phyloP scores from a whole-genome alignment of 768 basidiomycete genomes.

The Suillus plorans region DNA sequence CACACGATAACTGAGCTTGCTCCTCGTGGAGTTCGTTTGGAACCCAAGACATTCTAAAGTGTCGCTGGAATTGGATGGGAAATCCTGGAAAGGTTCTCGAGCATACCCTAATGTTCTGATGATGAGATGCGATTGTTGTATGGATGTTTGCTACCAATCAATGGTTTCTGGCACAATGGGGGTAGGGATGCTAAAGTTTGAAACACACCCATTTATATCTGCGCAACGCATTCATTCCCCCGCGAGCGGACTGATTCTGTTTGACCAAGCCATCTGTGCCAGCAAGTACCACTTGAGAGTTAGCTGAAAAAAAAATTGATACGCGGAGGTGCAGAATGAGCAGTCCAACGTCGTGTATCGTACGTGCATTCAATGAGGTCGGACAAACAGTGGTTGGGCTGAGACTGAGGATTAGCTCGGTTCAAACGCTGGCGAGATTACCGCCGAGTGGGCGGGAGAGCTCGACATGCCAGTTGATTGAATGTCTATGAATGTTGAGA shows the following conservation, averaged over 20 bases:
- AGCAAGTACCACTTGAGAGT: slow-evolving; percentile 7
- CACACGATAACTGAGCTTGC: slow-evolving; percentile 79
- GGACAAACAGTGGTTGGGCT: neutral
- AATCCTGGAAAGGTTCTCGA: slow-evolving; percentile 67
- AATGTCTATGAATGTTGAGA: too few species aligned
- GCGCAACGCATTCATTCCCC: neutral
- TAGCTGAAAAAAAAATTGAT: slow-evolving; percentile 1
- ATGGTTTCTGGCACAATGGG: neutral
- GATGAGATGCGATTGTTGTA: neutral
- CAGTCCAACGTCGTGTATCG: neutral
- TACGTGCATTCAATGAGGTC: neutral
- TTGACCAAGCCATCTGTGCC: slow-evolving; percentile 11
- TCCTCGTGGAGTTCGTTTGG: slow-evolving; percentile 60
- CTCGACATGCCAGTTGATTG: too few species aligned
- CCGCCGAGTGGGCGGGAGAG: neutral
- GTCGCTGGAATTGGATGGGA: slow-evolving; percentile 88
- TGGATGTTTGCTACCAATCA: neutral
- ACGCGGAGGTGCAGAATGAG: slow-evolving; percentile 3
- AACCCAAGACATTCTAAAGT: slow-evolving; percentile 67
- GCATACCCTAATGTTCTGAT: slow-evolving; percentile 23
- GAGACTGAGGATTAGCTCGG: neutral
- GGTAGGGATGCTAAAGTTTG: neutral
- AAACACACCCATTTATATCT: slow-evolving; percentile 7
- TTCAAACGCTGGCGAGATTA: neutral
- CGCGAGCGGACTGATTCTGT: slow-evolving; percentile 12